Percentiles rank a stretch among this genome's conserved stretches.
Evolutionary conservation across 768 basidiomycete genomes (phyloP).

Genomic region (Lactarius sp.): DNA sequence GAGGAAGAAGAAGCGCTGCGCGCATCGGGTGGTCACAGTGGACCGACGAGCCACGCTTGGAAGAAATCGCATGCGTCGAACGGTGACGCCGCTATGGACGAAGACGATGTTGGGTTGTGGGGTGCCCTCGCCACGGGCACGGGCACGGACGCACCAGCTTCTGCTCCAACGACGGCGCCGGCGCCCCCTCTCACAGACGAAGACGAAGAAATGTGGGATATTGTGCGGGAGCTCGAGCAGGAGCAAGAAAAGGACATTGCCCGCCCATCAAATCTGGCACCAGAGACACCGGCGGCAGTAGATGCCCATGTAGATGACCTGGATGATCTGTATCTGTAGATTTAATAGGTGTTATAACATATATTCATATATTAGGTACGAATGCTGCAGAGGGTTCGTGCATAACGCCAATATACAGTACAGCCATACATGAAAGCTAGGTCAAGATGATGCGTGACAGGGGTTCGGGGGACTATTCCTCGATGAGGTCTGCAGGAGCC

Average conservation of each 20-base stretch:
- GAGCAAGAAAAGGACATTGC: slow-evolving; percentile 11
- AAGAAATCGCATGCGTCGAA: slow-evolving; percentile 11
- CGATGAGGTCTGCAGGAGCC: slow-evolving; percentile 44
- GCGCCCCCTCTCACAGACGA: slow-evolving; percentile 32
- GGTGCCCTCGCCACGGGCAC: slow-evolving; percentile 28
- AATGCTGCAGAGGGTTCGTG: not conserved
- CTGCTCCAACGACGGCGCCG: slow-evolving; percentile 5
- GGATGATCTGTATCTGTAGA: slow-evolving; percentile 58
- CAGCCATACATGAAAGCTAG: not conserved
- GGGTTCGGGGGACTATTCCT: not conserved
- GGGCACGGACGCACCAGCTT: slow-evolving; percentile 5
- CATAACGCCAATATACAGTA: not conserved
- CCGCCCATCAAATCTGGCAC: not conserved
- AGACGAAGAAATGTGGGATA: slow-evolving; percentile 71
- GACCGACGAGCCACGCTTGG: slow-evolving; percentile 8
- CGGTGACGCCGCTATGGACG: slow-evolving; percentile 26
- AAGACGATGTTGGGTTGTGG: slow-evolving; percentile 38
- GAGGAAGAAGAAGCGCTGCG: slow-evolving; percentile 22
- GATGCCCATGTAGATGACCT: slow-evolving; percentile 33
- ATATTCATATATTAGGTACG: not conserved
- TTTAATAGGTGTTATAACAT: not conserved
- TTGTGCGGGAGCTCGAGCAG: slow-evolving; percentile 52
- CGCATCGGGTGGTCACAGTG: slow-evolving; percentile 5
- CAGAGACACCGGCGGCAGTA: not conserved
- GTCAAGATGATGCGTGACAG: not conserved